Evolutionary conservation across 179 eudicot species (phyloP).

Genomic region (Silene noctiflora): DNA sequence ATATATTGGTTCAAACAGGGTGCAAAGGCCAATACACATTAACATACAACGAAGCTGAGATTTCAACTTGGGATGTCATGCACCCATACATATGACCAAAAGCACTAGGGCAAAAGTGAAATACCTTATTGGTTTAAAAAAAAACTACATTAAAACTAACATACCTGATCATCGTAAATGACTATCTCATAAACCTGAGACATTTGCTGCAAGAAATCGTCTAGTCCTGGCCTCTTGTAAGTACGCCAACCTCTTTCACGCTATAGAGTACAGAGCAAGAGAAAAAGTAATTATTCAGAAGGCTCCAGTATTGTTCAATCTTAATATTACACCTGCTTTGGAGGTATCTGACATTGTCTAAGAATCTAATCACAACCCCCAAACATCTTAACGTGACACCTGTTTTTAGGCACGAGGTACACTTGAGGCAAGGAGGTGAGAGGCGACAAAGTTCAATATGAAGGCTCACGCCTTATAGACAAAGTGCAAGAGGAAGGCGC

Average conservation of each 20-base stretch:
- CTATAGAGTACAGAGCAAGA: constrained; percentile 35
- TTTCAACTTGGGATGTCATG: not conserved
- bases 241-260: constrained; percentile 86
- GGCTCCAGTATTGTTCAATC: not conserved
- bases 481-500: not conserved
- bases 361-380: not conserved
- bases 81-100: not conserved
- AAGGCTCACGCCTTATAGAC: not conserved
- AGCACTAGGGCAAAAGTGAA: not conserved
- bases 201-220: constrained; percentile 63
- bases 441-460: not conserved
- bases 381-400: not conserved
- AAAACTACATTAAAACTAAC: constrained; percentile 12
- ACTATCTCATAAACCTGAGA: constrained; percentile 62
- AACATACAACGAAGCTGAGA: not conserved
- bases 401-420: not conserved
- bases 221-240: constrained; percentile 82
- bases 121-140: not conserved
- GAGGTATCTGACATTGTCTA: not conserved
- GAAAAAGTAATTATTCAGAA: constrained; percentile 3
- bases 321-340: not conserved
- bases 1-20: constrained; percentile 12
- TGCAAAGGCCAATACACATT: not conserved
- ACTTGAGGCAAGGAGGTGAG: not conserved
- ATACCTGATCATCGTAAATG: constrained; percentile 54